Conservation (phyloP, 2,329 filamentous ascomycete species). For the Capronia coronata region DNA sequence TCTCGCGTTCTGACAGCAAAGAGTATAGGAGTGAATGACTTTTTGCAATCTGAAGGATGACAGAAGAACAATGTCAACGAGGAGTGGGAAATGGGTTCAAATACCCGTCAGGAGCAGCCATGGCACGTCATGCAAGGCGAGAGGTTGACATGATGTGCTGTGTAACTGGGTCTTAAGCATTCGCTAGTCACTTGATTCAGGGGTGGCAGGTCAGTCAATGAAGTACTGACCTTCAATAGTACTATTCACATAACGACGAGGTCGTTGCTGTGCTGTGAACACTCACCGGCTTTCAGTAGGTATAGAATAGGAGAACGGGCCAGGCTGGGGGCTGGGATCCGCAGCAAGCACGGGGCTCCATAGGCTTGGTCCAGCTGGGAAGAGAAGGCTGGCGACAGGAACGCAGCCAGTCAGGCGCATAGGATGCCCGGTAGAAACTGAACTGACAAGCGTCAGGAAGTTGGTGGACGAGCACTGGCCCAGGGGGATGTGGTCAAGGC, state of each 20-base stretch:
- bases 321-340: constrained; percentile 11
- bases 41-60: constrained; percentile 12
- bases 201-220: constrained; percentile 16
- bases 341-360: constrained; percentile 3
- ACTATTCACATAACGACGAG: neutral
- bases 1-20: constrained; percentile 5
- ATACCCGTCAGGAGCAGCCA: constrained; percentile 15
- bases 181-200: constrained; percentile 11
- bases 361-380: neutral
- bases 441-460: neutral
- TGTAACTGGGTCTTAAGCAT: constrained; percentile 7
- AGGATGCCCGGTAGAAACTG: neutral
- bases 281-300: neutral
- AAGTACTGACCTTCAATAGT: neutral
- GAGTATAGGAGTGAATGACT: constrained; percentile 15
- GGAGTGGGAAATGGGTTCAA: constrained; percentile 17
- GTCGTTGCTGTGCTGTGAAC: constrained; percentile 8
- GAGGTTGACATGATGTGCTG: constrained; percentile 16
- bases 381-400: constrained; percentile 16
- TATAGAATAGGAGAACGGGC: constrained; percentile 16
- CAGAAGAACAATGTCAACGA: constrained; percentile 8
- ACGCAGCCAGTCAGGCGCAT: neutral
- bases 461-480: constrained; percentile 10
- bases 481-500: neutral
- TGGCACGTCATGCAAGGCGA: constrained; percentile 20